These are phyloP conservation scores for Musa itinerans DNA, from an alignment of 176 grass and related monocot genomes.

Conservation along the genomic window DNA sequence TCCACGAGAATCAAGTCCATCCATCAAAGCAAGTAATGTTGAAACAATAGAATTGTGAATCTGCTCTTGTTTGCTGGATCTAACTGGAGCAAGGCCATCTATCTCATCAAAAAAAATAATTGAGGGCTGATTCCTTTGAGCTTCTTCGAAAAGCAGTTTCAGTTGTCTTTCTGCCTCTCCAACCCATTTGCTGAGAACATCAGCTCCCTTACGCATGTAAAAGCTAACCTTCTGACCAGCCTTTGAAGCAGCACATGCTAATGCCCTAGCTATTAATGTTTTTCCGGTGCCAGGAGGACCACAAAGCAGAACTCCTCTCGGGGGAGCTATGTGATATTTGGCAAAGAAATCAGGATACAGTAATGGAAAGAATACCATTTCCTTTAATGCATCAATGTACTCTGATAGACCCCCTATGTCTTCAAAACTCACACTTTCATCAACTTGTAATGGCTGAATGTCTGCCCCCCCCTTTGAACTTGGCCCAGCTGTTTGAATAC, in stretches of 20 bases:
- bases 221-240: constrained; percentile 97
- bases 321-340: constrained; percentile 97
- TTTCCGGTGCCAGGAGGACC: constrained; percentile 98
- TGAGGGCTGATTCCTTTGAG: constrained; percentile 95
- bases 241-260: constrained; percentile 91
- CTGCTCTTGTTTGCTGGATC: constrained; percentile 99
- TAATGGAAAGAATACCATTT: constrained; percentile 99
- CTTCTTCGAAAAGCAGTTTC: constrained; percentile 98
- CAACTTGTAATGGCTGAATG: constrained; percentile 93
- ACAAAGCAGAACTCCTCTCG: constrained; percentile 92
- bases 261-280: constrained; percentile 93
- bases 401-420: constrained; percentile 94
- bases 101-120: constrained; percentile 99
- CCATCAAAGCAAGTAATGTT: constrained; percentile 98
- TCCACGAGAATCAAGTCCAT: constrained; percentile 95
- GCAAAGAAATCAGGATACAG: constrained; percentile 99
- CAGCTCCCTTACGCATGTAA: constrained; percentile 99
- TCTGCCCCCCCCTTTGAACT: constrained; percentile 99
- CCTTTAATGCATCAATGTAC: constrained; percentile 94
- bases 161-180: constrained; percentile 98
- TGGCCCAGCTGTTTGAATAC: constrained; percentile 91
- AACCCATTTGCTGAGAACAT: constrained; percentile 99
- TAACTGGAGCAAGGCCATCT: constrained; percentile 97
- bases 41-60: constrained; percentile 99
- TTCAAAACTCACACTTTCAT: constrained; percentile 83